Evolutionary conservation across 2,329 filamentous ascomycete genomes (phyloP), one percentile per base, ranked within the genome.

Genomic region (Neoscytalidium dimidiatum): DNA sequence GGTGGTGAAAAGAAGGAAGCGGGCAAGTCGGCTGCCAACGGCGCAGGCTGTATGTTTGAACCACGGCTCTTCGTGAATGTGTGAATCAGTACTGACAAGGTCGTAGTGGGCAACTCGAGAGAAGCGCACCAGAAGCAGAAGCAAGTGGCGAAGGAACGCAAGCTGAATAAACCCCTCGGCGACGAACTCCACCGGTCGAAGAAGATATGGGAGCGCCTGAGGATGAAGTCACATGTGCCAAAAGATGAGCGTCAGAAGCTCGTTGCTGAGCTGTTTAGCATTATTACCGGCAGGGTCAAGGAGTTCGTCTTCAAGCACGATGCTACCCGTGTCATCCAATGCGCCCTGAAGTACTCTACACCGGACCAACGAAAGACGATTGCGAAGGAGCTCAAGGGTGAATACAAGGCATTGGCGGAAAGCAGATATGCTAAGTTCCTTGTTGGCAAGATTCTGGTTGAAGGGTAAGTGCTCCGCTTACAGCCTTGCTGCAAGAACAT

Each of bases 241-340:
- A 88, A 90, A 72, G 92, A 96, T 43, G 94, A 99, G 82, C 87
- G 95, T 68, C 90, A 94, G 78, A 85, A 90, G 75, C 86, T 99
- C 44, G 91, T 98, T 53, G 86, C 89, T 66, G 94, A 99, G 81
- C 85, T 99, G 28, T 98, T 96, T 78, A 85, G 86, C 65, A 96
- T 99, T 73, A 91, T 97, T 72, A 95, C 92, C 26, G 94, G 94
- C 62, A 88, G 91, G 65, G 91, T 98, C 72, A 92, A 92, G 79
- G 95, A 98, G 68, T 97, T 98, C 70, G 94, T 97, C 21, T 91
- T 99, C 81, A 99, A 99, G 86, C 95, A 99, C 78, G 95, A 99
- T 76, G 92, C 93, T 38, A 94, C 97, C n/a, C 88, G 95, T 70
- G 93, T 97, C 46, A 91, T 99, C 28, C 95, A 99, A 81, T 97